Evolutionary conservation across 2,329 filamentous ascomycete genomes (phyloP).

Genomic region (Apiospora phragmitis): DNA sequence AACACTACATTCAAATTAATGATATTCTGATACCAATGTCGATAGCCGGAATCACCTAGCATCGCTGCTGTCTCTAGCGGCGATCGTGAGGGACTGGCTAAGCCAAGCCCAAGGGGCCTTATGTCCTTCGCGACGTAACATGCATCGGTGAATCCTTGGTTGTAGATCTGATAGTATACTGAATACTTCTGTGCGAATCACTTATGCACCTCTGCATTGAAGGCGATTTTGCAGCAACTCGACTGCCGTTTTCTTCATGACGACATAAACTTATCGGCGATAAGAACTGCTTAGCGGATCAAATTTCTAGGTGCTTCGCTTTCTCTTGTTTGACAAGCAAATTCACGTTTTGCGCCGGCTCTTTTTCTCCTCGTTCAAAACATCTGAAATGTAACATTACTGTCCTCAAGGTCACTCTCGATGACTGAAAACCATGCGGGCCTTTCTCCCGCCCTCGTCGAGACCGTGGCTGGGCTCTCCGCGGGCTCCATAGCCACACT

Average conservation of each 20-base stretch:
- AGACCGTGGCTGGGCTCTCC: conserved; percentile 85
- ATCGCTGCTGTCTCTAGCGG: neutral
- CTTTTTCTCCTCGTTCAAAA: neutral
- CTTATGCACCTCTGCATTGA: neutral
- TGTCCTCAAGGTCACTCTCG: conserved; percentile 12
- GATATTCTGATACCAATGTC: conserved; percentile 20
- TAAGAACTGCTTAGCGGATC: conserved; percentile 11
- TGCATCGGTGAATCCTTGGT: neutral
- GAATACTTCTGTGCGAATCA: neutral
- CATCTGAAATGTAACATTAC: conserved; percentile 13
- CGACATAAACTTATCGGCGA: conserved; percentile 17
- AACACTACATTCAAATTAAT: conserved; percentile 28
- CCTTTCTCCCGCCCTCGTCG: conserved; percentile 76
- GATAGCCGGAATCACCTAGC: neutral
- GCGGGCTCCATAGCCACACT: conserved; percentile 87
- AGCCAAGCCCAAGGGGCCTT: neutral
- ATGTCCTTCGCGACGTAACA: neutral
- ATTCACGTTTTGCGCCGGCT: neutral
- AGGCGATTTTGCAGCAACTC: neutral
- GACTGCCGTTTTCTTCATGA: conserved; percentile 4
- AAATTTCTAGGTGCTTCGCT: neutral
- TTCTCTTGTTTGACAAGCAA: neutral
- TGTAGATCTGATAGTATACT: neutral
- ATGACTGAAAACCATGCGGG: conserved; percentile 45
- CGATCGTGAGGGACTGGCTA: neutral